These are phyloP conservation scores for Chamaecyparis obtusa DNA, from an alignment of 75 land plant genomes.

Conservation along the genomic window DNA sequence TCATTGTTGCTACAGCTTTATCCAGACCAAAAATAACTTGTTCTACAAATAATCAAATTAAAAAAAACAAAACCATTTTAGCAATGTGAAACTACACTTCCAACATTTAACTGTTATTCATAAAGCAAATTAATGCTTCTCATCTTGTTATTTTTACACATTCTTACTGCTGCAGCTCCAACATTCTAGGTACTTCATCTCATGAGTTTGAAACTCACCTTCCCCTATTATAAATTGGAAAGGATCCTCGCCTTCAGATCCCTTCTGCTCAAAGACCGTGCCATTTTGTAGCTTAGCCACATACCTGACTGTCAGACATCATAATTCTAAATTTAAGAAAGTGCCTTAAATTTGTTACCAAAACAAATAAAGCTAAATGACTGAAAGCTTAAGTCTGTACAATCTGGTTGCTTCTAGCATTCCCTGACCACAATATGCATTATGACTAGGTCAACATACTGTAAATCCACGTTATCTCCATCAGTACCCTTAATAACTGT, in stretches of 20 bases:
- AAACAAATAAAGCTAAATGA: neutral
- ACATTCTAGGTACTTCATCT: neutral
- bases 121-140: neutral
- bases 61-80: neutral
- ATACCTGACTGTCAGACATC: constrained; percentile 45
- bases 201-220: constrained; percentile 33
- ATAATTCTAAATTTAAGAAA: neutral
- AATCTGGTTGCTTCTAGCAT: neutral
- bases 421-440: neutral
- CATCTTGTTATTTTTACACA: neutral
- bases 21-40: constrained; percentile 53
- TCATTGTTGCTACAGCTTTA: constrained; percentile 52
- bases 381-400: neutral
- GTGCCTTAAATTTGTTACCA: neutral
- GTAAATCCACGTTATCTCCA: neutral
- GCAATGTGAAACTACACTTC: neutral
- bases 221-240: constrained; percentile 65
- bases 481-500: neutral
- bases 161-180: constrained; percentile 2
- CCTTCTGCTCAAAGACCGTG: constrained; percentile 67
- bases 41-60: constrained; percentile 21
- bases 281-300: constrained; percentile 71
- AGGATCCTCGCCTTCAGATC: constrained; percentile 37
- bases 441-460: neutral
- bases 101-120: neutral